These are phyloP conservation scores for Solanum bukasovii DNA, from an alignment of 257 asterid species.

Conservation along the genomic window DNA sequence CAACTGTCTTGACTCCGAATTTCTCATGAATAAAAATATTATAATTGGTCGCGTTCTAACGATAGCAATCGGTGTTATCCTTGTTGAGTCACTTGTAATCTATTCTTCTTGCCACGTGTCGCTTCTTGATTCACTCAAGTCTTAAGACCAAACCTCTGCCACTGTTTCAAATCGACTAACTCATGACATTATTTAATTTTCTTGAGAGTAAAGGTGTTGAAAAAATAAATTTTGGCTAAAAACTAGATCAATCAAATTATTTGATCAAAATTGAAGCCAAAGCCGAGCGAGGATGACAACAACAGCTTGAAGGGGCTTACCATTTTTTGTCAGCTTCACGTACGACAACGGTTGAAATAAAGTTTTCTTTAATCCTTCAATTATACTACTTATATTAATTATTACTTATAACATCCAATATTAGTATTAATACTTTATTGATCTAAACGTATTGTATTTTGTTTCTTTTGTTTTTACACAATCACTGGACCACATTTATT, in stretches of 20 bases:
- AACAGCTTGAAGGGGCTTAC: neutral
- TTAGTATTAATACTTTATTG: neutral
- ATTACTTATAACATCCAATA: neutral
- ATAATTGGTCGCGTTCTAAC: too few relatives aligned
- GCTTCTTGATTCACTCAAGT: too few relatives aligned
- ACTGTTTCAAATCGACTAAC: neutral
- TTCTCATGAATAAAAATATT: too few relatives aligned
- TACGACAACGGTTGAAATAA: neutral
- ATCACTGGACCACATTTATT: neutral
- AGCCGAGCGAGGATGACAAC: neutral
- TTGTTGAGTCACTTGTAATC: too few relatives aligned
- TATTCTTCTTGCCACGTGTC: too few relatives aligned
- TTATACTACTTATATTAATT: neutral
- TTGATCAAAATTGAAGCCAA: neutral
- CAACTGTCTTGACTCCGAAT: too few relatives aligned
- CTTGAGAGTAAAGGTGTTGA: neutral
- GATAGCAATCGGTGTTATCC: too few relatives aligned
- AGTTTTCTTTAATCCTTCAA: neutral
- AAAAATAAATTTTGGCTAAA: too few relatives aligned
- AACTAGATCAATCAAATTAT: too few relatives aligned
- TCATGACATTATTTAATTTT: neutral
- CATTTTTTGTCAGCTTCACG: neutral
- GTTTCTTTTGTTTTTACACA: neutral
- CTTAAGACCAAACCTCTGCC: neutral
- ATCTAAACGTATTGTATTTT: neutral